Conservation (phyloP, 495 filamentous ascomycete genomes). For the Penicillium cataractarum region DNA sequence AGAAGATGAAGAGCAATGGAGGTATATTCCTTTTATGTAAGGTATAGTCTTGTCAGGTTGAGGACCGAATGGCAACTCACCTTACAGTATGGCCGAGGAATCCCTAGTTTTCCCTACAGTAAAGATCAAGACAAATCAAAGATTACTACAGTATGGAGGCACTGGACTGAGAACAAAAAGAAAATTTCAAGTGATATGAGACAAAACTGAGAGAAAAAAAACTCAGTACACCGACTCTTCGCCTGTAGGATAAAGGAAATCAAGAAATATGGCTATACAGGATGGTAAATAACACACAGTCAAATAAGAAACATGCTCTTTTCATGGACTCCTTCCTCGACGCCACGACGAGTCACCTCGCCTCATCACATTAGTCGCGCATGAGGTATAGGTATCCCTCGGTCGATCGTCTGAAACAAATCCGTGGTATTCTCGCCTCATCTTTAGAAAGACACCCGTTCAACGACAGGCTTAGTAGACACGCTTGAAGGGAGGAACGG, state of each 20-base stretch:
- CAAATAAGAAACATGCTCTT: slow-evolving; percentile 43
- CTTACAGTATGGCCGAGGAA: no score
- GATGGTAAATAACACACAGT: slow-evolving; percentile 45
- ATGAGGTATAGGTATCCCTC: neutral
- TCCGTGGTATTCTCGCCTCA: slow-evolving; percentile 25
- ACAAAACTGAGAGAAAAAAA: slow-evolving; percentile 39
- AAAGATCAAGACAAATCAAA: no score
- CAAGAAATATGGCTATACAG: slow-evolving; percentile 49
- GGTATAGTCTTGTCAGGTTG: neutral
- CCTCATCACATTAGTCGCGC: neutral
- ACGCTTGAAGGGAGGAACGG: slow-evolving; percentile 87
- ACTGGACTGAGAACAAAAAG: slow-evolving; percentile 29
- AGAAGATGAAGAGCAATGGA: no score
- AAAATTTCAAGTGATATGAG: slow-evolving; percentile 40
- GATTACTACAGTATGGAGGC: slow-evolving; percentile 17
- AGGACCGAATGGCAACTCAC: neutral
- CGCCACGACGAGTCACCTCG: slow-evolving; percentile 14
- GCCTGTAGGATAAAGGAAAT: slow-evolving; percentile 40
- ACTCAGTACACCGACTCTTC: slow-evolving; percentile 52
- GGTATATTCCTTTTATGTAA: neutral
- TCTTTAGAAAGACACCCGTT: slow-evolving; percentile 11
- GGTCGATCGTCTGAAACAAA: slow-evolving; percentile 26
- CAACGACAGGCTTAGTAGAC: slow-evolving; percentile 59
- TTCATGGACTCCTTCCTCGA: slow-evolving; percentile 40
- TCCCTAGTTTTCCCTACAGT: no score